Evolutionary conservation across 441 rosid species (phyloP).

Genomic region (Gossypium lobatum): DNA sequence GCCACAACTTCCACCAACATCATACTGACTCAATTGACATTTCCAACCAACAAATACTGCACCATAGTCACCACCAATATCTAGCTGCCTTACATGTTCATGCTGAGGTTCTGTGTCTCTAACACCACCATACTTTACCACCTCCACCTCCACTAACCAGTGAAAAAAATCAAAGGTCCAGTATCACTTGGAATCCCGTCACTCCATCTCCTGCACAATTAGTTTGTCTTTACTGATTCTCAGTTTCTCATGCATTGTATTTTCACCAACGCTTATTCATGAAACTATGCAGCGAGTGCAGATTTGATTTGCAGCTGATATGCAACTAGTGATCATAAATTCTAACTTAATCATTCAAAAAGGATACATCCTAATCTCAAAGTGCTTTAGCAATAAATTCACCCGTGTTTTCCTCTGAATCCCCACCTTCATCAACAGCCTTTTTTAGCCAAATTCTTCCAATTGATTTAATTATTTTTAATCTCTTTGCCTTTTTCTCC

Average conservation of each 20-base stretch:
- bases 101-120: background rate
- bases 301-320: background rate
- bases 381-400: background rate
- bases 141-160: background rate
- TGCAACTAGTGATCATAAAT: background rate
- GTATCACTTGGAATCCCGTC: background rate
- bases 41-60: background rate
- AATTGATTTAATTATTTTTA: constrained; percentile 28
- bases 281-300: background rate
- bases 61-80: background rate
- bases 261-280: background rate
- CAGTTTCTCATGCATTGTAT: background rate
- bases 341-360: background rate
- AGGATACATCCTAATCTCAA: background rate
- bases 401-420: constrained; percentile 23
- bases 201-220: background rate
- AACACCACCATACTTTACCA: constrained; percentile 1
- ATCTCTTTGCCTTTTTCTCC: constrained; percentile 19
- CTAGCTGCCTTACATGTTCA: background rate
- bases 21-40: background rate
- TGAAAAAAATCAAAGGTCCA: background rate
- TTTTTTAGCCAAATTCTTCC: constrained; percentile 29
- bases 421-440: constrained; percentile 33
- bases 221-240: background rate
- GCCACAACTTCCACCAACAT: background rate